phyloP scores from a whole-genome alignment of 768 basidiomycete genomes.

The Clitopilus hobsonii region DNA sequence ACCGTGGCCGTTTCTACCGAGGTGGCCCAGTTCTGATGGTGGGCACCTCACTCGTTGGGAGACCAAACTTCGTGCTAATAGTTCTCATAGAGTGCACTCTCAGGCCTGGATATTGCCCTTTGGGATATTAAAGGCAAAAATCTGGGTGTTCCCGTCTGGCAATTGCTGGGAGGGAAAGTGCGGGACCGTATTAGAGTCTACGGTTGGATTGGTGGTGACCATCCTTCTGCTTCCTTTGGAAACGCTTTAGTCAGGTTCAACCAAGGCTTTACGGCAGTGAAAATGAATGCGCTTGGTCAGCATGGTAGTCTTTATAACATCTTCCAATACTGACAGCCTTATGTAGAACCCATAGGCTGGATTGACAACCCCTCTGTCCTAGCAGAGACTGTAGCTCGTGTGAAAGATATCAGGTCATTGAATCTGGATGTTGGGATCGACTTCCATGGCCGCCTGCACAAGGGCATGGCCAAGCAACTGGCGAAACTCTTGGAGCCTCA shows the following conservation, averaged over 20 bases:
- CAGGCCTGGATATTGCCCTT: constrained; percentile 65
- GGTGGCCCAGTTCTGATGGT: constrained; percentile 72
- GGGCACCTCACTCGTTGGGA: constrained; percentile 3
- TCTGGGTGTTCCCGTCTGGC: constrained; percentile 59
- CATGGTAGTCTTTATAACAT: constrained; percentile 7
- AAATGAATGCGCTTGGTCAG: constrained; percentile 64
- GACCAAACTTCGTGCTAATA: not conserved
- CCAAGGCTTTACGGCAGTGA: constrained; percentile 66
- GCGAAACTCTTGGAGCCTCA: constrained; percentile 56
- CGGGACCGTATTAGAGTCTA: constrained; percentile 56
- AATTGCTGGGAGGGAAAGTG: constrained; percentile 67
- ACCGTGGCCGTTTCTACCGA: constrained; percentile 67
- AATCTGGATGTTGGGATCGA: constrained; percentile 66
- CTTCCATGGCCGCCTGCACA: constrained; percentile 69
- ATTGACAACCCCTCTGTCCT: constrained; percentile 56
- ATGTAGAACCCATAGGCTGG: constrained; percentile 39
- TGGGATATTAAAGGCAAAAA: constrained; percentile 83
- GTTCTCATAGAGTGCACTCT: constrained; percentile 39
- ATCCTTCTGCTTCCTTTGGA: constrained; percentile 47
- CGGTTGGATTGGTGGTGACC: constrained; percentile 55
- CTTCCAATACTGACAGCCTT: not conserved
- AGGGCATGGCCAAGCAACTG: constrained; percentile 66
- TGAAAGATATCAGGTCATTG: constrained; percentile 44
- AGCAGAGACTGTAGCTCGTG: constrained; percentile 44
- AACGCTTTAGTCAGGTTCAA: constrained; percentile 49